Evolutionary conservation across 192 early-diverging fungal species (phyloP).

Genomic region (Rhizophagus clarus): DNA sequence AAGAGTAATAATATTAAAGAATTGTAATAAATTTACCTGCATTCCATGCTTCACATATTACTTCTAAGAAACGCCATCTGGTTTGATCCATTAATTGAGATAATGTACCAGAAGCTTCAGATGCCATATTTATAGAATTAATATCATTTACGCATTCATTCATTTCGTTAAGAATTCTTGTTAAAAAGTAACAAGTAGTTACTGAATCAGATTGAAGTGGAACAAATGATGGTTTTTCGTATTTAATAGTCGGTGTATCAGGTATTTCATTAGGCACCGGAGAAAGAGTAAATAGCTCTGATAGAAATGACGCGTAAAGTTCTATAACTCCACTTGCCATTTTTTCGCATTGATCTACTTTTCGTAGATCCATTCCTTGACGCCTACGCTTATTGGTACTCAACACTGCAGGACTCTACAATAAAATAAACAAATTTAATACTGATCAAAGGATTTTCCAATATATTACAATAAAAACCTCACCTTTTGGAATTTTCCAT

Average conservation of each 20-base stretch:
- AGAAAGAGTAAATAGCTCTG: constrained; percentile 46
- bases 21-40: constrained; percentile 61
- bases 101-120: constrained; percentile 69
- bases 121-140: constrained; percentile 70
- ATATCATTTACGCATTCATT: constrained; percentile 80
- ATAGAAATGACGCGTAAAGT: constrained; percentile 59
- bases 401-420: constrained; percentile 25
- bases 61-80: constrained; percentile 72
- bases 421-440: not conserved
- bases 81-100: constrained; percentile 71
- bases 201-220: constrained; percentile 47
- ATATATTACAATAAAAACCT: not conserved
- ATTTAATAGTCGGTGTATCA: not conserved
- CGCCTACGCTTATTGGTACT: constrained; percentile 40
- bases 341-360: constrained; percentile 63
- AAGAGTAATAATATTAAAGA: not conserved
- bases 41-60: constrained; percentile 76
- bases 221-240: constrained; percentile 6
- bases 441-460: no score
- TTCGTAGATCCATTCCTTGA: constrained; percentile 57
- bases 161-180: constrained; percentile 72
- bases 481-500: constrained; percentile 74
- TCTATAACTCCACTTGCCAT: constrained; percentile 69
- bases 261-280: not conserved
- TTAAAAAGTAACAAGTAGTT: constrained; percentile 73